Conservation (phyloP, 2,329 filamentous ascomycete species). For the Monosporascus sp. region DNA sequence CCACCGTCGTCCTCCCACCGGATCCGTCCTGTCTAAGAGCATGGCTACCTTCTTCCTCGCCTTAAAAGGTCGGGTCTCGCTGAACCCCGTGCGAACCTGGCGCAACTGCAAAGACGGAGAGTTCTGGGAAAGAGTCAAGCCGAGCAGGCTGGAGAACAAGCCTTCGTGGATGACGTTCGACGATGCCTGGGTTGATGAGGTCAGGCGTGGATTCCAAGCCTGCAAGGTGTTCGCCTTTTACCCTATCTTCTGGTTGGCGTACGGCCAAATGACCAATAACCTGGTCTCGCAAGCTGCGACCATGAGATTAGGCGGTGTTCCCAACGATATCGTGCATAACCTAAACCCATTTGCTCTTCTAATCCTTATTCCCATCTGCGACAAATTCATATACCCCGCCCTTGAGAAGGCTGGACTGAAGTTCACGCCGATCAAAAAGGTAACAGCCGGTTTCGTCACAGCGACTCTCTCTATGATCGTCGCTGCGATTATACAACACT, state of each 20-base stretch:
- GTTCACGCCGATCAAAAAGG: slow-evolving; percentile 73
- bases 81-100: too few species aligned
- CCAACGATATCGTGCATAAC: slow-evolving; percentile 74
- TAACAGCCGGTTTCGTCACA: slow-evolving; percentile 64
- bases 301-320: slow-evolving; percentile 63
- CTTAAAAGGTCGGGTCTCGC: slow-evolving; percentile 37
- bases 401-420: slow-evolving; percentile 58
- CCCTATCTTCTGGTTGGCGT: slow-evolving; percentile 56
- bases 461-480: slow-evolving; percentile 58
- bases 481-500: slow-evolving; percentile 52
- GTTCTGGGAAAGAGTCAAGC: slow-evolving; percentile 46
- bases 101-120: too few species aligned
- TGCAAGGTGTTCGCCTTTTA: slow-evolving; percentile 69
- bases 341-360: slow-evolving; percentile 71
- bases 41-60: slow-evolving; percentile 55
- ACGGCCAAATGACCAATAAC: slow-evolving; percentile 58
- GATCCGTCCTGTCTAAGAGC: slow-evolving; percentile 66
- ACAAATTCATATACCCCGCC: slow-evolving; percentile 63
- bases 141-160: slow-evolving; percentile 47
- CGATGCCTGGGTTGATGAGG: slow-evolving; percentile 77
- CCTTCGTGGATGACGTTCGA: slow-evolving; percentile 77
- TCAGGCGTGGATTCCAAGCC: slow-evolving; percentile 62
- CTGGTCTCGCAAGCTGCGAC: slow-evolving; percentile 59
- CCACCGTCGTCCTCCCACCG: slow-evolving; percentile 56
- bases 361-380: slow-evolving; percentile 68